These are phyloP conservation scores for Neurospora sp. DNA, from an alignment of 495 filamentous ascomycete genomes.

Conservation along the genomic window DNA sequence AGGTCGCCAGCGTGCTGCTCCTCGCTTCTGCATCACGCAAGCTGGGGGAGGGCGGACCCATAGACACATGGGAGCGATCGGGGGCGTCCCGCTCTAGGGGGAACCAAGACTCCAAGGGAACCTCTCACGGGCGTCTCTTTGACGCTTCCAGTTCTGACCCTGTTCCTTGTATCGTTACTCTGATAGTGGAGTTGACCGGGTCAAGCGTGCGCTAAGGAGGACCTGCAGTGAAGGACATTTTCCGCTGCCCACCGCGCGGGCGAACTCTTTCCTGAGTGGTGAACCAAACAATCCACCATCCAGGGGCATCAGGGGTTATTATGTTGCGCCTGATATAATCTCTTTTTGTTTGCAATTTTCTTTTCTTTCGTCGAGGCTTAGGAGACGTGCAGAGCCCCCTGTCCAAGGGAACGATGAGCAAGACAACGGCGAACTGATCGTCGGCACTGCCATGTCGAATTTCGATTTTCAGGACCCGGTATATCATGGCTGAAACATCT, in stretches of 20 bases:
- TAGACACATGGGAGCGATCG: slow-evolving; percentile 1
- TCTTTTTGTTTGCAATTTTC: neutral
- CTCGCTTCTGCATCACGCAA: slow-evolving; percentile 12
- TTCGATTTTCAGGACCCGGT: neutral
- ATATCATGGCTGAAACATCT: neutral
- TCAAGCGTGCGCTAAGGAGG: slow-evolving; percentile 10
- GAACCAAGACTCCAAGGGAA: slow-evolving; percentile 5
- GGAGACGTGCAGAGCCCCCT: neutral
- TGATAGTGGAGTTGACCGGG: slow-evolving; percentile 15
- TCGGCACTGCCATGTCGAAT: neutral
- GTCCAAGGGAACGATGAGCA: neutral
- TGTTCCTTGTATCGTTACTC: slow-evolving; percentile 13
- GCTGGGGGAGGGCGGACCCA: slow-evolving; percentile 5
- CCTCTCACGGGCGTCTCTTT: neutral
- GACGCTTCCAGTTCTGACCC: slow-evolving; percentile 9
- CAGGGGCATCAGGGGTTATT: neutral
- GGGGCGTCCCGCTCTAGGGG: neutral
- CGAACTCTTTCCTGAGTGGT: neutral
- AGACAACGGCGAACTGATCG: neutral
- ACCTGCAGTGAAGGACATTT: slow-evolving; percentile 10
- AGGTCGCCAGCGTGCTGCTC: neutral
- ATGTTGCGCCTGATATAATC: neutral
- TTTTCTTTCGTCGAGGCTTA: neutral
- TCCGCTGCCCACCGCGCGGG: slow-evolving; percentile 2
- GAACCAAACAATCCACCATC: neutral